Evolutionary conservation across 257 asterid genomes (phyloP).

Genomic region (Ehretia macrophylla): DNA sequence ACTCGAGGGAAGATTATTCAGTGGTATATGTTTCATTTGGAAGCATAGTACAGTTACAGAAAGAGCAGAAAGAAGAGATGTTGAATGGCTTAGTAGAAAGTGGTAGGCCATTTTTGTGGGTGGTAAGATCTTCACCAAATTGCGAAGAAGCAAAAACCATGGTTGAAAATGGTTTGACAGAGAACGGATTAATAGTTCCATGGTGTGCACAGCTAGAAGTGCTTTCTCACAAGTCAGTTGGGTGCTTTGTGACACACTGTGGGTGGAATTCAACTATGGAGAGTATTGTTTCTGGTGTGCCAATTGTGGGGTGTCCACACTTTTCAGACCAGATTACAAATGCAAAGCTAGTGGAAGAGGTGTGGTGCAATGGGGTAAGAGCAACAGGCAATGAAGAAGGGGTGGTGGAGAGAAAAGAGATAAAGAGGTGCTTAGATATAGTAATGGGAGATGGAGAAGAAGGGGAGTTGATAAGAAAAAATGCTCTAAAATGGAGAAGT

Average conservation of each 20-base stretch:
- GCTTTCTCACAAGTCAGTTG: slow-evolving; percentile 39
- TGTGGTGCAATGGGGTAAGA: slow-evolving; percentile 56
- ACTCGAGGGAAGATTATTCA: slow-evolving; percentile 24
- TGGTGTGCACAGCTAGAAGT: slow-evolving; percentile 63
- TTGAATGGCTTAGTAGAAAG: slow-evolving; percentile 28
- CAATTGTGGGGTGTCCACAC: slow-evolving; percentile 43
- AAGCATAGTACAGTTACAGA: slow-evolving; percentile 30
- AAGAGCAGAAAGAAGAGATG: slow-evolving; percentile 44
- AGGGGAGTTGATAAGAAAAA: slow-evolving; percentile 33
- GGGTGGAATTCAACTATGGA: slow-evolving; percentile 75
- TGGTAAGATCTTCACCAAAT: slow-evolving; percentile 24
- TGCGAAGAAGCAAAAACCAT: slow-evolving; percentile 23
- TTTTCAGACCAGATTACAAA: slow-evolving; percentile 50
- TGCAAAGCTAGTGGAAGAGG: slow-evolving; percentile 56
- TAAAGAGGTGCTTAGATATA: slow-evolving; percentile 37
- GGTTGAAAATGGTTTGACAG: slow-evolving; percentile 8
- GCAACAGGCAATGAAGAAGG: slow-evolving; percentile 36
- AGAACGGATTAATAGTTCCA: slow-evolving; percentile 42
- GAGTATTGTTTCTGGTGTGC: slow-evolving; percentile 45
- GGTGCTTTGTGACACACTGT: slow-evolving; percentile 60
- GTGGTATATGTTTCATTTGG: slow-evolving; percentile 63
- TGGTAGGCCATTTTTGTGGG: slow-evolving; percentile 44
- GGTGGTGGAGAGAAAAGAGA: slow-evolving; percentile 30
- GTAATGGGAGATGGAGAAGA: slow-evolving; percentile 47
- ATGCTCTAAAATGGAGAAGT: slow-evolving; percentile 38